Evolutionary conservation across 805 yeast species (phyloP), one percentile per base, ranked within the genome.

Genomic region (Saturnispora dispora): DNA sequence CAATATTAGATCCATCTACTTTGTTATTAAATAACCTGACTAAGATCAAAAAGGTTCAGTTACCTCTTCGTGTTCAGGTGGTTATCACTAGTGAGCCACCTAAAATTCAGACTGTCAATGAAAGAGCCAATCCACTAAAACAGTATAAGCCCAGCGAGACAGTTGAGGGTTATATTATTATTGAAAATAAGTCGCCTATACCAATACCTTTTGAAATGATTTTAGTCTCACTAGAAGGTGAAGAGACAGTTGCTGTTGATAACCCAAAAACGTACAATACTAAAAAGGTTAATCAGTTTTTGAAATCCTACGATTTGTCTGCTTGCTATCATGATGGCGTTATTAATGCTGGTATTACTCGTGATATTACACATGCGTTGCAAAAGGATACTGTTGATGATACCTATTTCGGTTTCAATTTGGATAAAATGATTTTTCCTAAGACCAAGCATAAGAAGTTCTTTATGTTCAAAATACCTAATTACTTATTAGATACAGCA

Each of bases 111-210:
- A n/a, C 48, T 4, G 32, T 37, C 11, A 32, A 53, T 6, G 63
- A 63, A 33, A 53, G 59, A n/a, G 73, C 70, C 47, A 58, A 62
- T 15, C 61, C 68, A 37, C 59, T 76, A 27, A 71, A 72, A 52
- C 86, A 81, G 61, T 84, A 77, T 60, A 77, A 77, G 18, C 81
- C 83, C 11, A 88, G 88, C n/a, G 89, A 83, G 60, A 71, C 71
- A 20, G 70, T 84, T 13, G 74, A 78, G 58, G 91, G 91, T 0
- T 78, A 74, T 57, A 65, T 76, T 7, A 56, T 63, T 0, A 67
- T 79, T 20, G 65, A 68, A 48, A 80, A 79, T 57, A 65, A 57
- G 6, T 63, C 77, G 2, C 48, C 60, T 1, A 55, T 64, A 17
- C 66, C 71, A 0, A 68, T 83, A 20, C 75, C 76, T 2, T 84